Evolutionary conservation across 2,329 filamentous ascomycete genomes (phyloP).

Genomic region (Drechmeria coniospora): DNA sequence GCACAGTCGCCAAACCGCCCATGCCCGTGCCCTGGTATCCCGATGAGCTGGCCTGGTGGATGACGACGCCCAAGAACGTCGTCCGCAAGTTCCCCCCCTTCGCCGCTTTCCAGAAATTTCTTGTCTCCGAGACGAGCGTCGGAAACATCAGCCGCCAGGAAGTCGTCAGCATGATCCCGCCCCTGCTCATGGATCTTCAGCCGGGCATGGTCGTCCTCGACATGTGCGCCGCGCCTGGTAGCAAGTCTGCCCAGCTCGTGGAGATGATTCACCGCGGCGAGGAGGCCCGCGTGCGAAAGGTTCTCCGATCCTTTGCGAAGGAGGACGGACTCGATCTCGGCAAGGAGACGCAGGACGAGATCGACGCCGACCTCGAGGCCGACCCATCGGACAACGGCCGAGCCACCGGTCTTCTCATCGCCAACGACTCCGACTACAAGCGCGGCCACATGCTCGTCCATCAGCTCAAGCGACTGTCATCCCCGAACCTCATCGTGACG

Average conservation of each 20-base stretch:
- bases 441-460: slow-evolving; percentile 94
- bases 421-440: slow-evolving; percentile 95
- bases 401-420: slow-evolving; percentile 80
- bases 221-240: slow-evolving; percentile 91
- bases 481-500: slow-evolving; percentile 89
- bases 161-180: slow-evolving; percentile 97
- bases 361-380: slow-evolving; percentile 36
- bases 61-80: slow-evolving; percentile 95
- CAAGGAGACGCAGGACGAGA: slow-evolving; percentile 29
- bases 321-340: slow-evolving; percentile 42
- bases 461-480: slow-evolving; percentile 92
- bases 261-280: slow-evolving; percentile 91
- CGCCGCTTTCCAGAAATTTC: slow-evolving; percentile 89
- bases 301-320: slow-evolving; percentile 46
- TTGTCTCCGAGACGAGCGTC: slow-evolving; percentile 91
- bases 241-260: slow-evolving; percentile 88
- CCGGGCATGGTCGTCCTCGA: slow-evolving; percentile 90
- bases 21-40: slow-evolving; percentile 82
- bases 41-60: slow-evolving; percentile 87
- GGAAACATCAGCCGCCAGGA: slow-evolving; percentile 97
- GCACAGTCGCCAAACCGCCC: slow-evolving; percentile 66
- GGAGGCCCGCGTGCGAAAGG: slow-evolving; percentile 66
- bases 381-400: slow-evolving; percentile 64
- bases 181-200: slow-evolving; percentile 76
- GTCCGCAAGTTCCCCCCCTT: slow-evolving; percentile 89